phyloP scores from a whole-genome alignment of 2,329 filamentous ascomycete species.

The Colletotrichum sp. region DNA sequence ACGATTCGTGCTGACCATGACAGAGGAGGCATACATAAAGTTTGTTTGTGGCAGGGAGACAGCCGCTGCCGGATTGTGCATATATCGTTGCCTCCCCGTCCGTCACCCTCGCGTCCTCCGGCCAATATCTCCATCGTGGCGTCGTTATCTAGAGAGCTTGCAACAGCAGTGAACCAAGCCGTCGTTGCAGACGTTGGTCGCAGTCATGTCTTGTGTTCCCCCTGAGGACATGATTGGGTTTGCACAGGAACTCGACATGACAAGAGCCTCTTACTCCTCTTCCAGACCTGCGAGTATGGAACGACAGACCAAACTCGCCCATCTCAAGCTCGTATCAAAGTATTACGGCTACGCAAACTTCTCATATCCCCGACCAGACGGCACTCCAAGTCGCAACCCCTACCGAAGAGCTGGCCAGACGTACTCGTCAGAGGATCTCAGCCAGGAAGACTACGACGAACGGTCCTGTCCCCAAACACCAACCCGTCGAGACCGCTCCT shows the following conservation, averaged over 20 bases:
- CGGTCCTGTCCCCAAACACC: slow-evolving; percentile 16
- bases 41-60: slow-evolving; percentile 21
- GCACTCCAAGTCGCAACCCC: slow-evolving; percentile 15
- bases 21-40: slow-evolving; percentile 9
- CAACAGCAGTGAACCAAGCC: background rate
- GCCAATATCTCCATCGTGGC: slow-evolving; percentile 1
- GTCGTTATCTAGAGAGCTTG: background rate
- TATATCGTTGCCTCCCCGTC: slow-evolving; percentile 21
- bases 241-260: slow-evolving; percentile 1
- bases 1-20: slow-evolving; percentile 9
- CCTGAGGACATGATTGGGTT: slow-evolving; percentile 14
- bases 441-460: background rate
- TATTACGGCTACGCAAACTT: slow-evolving; percentile 44
- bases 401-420: slow-evolving; percentile 20
- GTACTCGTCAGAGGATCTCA: slow-evolving; percentile 13
- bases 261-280: slow-evolving; percentile 7
- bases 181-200: slow-evolving; percentile 10
- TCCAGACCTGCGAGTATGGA: slow-evolving; percentile 34
- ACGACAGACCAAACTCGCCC: slow-evolving; percentile 36
- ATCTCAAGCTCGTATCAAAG: slow-evolving; percentile 43
- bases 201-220: slow-evolving; percentile 9
- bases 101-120: background rate
- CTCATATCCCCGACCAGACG: slow-evolving; percentile 39
- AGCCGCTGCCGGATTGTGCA: background rate
- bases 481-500: slow-evolving; percentile 37